These are phyloP conservation scores for Colletotrichum karsti DNA, from an alignment of 2,329 filamentous ascomycete species.

Conservation along the genomic window DNA sequence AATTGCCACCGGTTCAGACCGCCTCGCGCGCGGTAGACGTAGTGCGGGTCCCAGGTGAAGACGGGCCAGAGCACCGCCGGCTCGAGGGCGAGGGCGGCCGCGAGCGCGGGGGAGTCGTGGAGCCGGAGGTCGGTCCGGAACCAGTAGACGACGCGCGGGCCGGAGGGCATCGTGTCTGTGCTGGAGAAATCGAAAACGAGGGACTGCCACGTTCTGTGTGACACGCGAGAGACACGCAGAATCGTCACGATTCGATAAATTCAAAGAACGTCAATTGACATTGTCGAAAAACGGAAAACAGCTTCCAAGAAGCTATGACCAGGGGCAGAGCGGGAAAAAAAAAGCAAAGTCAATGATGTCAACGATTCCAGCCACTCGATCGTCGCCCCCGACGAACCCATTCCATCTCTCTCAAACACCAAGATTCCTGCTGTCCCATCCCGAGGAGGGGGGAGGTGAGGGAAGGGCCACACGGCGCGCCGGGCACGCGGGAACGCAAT, in stretches of 20 bases:
- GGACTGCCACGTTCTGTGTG: neutral
- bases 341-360: slow-evolving; percentile 47
- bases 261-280: neutral
- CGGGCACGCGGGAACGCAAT: neutral
- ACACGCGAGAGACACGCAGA: neutral
- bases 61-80: slow-evolving; percentile 77
- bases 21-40: slow-evolving; percentile 76
- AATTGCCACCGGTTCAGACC: slow-evolving; percentile 81
- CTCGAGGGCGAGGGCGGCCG: slow-evolving; percentile 75
- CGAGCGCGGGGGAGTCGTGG: slow-evolving; percentile 79
- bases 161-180: slow-evolving; percentile 3
- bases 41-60: slow-evolving; percentile 85
- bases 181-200: neutral
- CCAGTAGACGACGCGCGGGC: slow-evolving; percentile 72
- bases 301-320: neutral
- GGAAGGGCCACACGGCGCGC: neutral
- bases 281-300: neutral
- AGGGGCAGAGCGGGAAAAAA: neutral
- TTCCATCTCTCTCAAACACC: neutral
- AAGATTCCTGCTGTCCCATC: neutral
- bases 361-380: slow-evolving; percentile 25
- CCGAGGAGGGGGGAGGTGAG: neutral
- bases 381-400: neutral
- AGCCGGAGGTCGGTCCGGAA: slow-evolving; percentile 81
- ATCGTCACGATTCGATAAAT: neutral